phyloP scores from a whole-genome alignment of 2,329 filamentous ascomycete species.

The Cordyceps fumosorosea region DNA sequence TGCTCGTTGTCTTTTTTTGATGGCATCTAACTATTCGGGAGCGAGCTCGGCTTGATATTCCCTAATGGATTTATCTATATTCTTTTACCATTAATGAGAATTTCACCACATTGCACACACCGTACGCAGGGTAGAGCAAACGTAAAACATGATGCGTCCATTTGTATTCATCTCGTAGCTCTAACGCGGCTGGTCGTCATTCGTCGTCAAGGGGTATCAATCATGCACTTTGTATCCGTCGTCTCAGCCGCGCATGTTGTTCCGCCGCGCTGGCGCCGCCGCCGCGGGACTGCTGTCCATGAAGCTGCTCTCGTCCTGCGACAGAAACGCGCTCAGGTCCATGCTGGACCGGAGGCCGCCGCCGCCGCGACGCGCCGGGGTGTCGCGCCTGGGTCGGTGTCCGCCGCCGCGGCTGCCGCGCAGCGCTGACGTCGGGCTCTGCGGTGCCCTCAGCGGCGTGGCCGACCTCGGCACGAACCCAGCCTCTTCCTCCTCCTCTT shows the following conservation, averaged over 20 bases:
- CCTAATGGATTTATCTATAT: neutral
- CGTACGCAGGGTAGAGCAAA: neutral
- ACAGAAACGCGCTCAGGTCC: constrained; percentile 50
- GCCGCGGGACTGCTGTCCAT: constrained; percentile 45
- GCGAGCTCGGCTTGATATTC: neutral
- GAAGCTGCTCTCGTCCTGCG: constrained; percentile 51
- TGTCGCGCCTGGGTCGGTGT: neutral
- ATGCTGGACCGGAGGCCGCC: constrained; percentile 39
- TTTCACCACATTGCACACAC: neutral
- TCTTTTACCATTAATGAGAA: neutral
- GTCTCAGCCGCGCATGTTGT: constrained; percentile 21
- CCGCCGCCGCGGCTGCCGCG: constrained; percentile 6
- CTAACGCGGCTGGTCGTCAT: neutral
- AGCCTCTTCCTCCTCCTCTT: constrained; percentile 22
- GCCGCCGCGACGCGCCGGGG: neutral
- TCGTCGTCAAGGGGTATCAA: neutral
- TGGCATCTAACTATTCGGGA: neutral
- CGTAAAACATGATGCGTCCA: neutral
- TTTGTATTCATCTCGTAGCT: neutral
- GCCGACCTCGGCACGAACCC: constrained; percentile 34
- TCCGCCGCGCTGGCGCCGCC: constrained; percentile 28
- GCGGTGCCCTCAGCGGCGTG: constrained; percentile 26
- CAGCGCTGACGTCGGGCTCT: constrained; percentile 28
- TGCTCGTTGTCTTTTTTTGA: neutral
- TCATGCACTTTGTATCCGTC: neutral